These are phyloP conservation scores for Penicillium silybi DNA, from an alignment of 495 filamentous ascomycete species.

Conservation along the genomic window DNA sequence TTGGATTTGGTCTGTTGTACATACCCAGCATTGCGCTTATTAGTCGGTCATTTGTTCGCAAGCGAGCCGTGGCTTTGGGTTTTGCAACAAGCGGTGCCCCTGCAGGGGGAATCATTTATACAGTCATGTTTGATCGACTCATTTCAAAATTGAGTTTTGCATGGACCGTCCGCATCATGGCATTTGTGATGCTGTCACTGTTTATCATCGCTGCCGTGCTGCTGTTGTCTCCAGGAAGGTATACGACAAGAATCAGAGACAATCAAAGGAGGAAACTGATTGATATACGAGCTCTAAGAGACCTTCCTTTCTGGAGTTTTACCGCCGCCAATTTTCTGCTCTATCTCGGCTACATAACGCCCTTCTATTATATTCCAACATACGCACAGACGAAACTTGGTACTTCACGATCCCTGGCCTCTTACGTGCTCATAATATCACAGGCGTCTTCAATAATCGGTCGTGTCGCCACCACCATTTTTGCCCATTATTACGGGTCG, in stretches of 20 bases:
- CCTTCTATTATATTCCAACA: conserved; percentile 59
- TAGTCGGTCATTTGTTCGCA: conserved; percentile 32
- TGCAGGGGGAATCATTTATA: conserved; percentile 50
- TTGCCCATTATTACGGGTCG: conserved; percentile 21
- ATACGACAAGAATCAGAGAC: neutral
- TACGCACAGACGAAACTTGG: conserved; percentile 46
- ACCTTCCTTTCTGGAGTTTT: conserved; percentile 29
- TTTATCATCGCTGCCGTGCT: conserved; percentile 34
- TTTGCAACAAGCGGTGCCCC: conserved; percentile 37
- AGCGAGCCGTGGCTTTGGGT: conserved; percentile 42
- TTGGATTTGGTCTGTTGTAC: conserved; percentile 37
- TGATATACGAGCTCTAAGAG: conserved; percentile 24
- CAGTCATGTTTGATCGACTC: conserved; percentile 47
- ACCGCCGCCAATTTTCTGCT: conserved; percentile 33
- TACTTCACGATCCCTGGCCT: conserved; percentile 41
- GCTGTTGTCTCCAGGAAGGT: conserved; percentile 18
- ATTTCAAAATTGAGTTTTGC: conserved; percentile 41
- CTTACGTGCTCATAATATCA: conserved; percentile 37
- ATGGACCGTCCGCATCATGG: conserved; percentile 50
- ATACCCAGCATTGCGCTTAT: conserved; percentile 41
- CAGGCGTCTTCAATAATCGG: conserved; percentile 32
- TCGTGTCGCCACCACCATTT: conserved; percentile 18
- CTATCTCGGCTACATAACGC: conserved; percentile 59
- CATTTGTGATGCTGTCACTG: conserved; percentile 45
- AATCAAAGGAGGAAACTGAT: conserved; percentile 9